Base-by-base conservation (phyloP, 2,329 filamentous ascomycete species). In the Reticulascus tulasneorum region DNA sequence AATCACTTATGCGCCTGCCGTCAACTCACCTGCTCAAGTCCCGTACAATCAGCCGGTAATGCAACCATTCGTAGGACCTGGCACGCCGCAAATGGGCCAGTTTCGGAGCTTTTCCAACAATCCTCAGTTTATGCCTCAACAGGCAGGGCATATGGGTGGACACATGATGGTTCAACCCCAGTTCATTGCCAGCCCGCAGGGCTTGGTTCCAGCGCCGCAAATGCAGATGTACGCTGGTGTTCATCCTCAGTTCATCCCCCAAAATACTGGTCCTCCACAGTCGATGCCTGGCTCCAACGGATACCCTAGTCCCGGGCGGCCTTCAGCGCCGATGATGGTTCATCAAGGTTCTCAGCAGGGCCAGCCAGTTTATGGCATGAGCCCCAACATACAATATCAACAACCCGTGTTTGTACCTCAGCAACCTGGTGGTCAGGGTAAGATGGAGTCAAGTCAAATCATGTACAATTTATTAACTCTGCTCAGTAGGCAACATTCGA, bases 321-420 rank as follows among this genome's bases (percentile, higher is more conserved):
- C 82, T 19, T 59, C 69, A 15, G 87, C 93, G 10, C 83, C 87
- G 3, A 88, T 94, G 82, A 97, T 97, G 91, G 86, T 83, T 52
- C 90, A 90, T 48, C 88, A 95, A 64, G 87, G 87, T 37, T 96
- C 90, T 19, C 91, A 96, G 54, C 90, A 94, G 59, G 89, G 90
- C 25, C 88, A 94, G 56, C 79, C 67, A 52, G 78, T 70, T 64
- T 90, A 76, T 69, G 84, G 77, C 46, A 86, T 90, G 82, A 85
- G 82, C 51, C 83, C 83, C 27, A 81, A 72, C 35, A 74, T 82
- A 61, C 83, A 83, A 54, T 86, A 84, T 54, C 84, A 81, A 52
- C 85, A 88, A 55, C 84, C 84, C 23, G 77, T 79, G 35, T 89
- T 84, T 60, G 69, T 72, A 40, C 77, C 79, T 21, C 84, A 84